Conservation (phyloP, 1,284 basidiomycete genomes). For the Volvariella volvacea region DNA sequence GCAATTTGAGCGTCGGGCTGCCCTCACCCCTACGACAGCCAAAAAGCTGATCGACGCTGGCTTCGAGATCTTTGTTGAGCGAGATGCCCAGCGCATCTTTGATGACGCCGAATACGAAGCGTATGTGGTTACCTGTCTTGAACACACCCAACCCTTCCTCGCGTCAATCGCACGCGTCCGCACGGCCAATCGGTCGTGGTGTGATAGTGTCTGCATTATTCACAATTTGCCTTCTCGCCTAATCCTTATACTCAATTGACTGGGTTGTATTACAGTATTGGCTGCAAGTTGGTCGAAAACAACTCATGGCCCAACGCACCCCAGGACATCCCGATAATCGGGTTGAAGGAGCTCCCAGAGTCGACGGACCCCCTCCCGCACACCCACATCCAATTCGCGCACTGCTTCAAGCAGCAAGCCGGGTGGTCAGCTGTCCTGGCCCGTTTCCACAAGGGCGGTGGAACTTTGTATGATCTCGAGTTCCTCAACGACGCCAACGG, state of each 20-base stretch:
- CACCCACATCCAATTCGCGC: slow-evolving; percentile 98
- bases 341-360: slow-evolving; percentile 90
- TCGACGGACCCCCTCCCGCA: slow-evolving; percentile 81
- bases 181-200: background rate
- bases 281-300: slow-evolving; percentile 85
- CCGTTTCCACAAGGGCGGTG: slow-evolving; percentile 84
- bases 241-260: too few relatives aligned
- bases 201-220: too few relatives aligned
- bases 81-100: slow-evolving; percentile 94
- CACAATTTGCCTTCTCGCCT: too few relatives aligned
- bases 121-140: slow-evolving; percentile 52
- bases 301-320: slow-evolving; percentile 89
- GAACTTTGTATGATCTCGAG: slow-evolving; percentile 94
- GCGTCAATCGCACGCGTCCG: too few relatives aligned
- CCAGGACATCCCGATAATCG: slow-evolving; percentile 77
- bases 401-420: slow-evolving; percentile 96
- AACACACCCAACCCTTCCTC: slow-evolving; percentile 3
- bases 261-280: slow-evolving; percentile 25
- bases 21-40: slow-evolving; percentile 90
- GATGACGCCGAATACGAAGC: slow-evolving; percentile 89
- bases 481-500: slow-evolving; percentile 87
- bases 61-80: slow-evolving; percentile 90
- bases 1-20: slow-evolving; percentile 88
- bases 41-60: slow-evolving; percentile 88
- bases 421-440: slow-evolving; percentile 89